phyloP scores from a whole-genome alignment of 371 early-diverging fungal genomes.

The Blyttiomyces sp. region DNA sequence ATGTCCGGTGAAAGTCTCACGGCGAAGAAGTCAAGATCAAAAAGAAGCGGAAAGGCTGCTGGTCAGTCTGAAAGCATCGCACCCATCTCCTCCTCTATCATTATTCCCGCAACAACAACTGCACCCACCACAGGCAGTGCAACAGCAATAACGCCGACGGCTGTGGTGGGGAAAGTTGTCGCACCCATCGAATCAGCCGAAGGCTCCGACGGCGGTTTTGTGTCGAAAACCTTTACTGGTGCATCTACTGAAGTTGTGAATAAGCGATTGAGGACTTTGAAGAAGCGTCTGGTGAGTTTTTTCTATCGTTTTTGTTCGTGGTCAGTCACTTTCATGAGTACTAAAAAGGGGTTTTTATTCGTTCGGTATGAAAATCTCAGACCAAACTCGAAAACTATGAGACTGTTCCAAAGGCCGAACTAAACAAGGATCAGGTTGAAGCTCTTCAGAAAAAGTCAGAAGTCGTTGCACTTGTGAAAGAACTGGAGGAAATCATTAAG shows the following conservation, averaged over 20 bases:
- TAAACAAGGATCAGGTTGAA: slow-evolving; percentile 35
- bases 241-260: slow-evolving; percentile 25
- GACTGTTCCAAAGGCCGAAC: slow-evolving; percentile 8
- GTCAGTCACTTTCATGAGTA: not conserved
- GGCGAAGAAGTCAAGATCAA: not conserved
- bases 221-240: slow-evolving; percentile 1
- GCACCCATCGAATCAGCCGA: not conserved
- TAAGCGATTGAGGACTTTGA: slow-evolving; percentile 27
- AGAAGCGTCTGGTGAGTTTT: slow-evolving; percentile 28
- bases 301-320: not conserved
- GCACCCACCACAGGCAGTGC: not conserved
- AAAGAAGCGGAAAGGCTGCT: not conserved
- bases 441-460: slow-evolving; percentile 30
- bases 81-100: not conserved
- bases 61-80: not conserved
- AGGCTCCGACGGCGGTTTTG: too few species aligned
- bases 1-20: too few species aligned
- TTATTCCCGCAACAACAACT: not conserved
- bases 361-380: not conserved
- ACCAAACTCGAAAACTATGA: slow-evolving; percentile 34
- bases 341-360: not conserved
- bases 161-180: too few species aligned
- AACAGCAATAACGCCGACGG: not conserved
- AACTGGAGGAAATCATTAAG: slow-evolving; percentile 31
- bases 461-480: slow-evolving; percentile 23